These are phyloP conservation scores for Polychytrium aggregatum DNA, from an alignment of 192 early-diverging fungal species.

Conservation along the genomic window DNA sequence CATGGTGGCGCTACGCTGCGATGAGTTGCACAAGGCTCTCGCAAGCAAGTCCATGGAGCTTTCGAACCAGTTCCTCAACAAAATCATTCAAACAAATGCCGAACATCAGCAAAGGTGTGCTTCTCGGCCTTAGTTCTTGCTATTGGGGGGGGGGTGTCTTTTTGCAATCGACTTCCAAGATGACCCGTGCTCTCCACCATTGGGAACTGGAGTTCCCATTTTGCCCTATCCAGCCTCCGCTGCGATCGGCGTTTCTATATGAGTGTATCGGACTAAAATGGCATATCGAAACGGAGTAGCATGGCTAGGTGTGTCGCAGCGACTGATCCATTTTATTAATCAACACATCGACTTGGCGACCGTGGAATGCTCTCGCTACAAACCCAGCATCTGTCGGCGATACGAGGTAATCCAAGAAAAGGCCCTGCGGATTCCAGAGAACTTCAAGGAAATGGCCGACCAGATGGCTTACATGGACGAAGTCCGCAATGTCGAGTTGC, in stretches of 20 bases:
- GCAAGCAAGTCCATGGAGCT: conserved; percentile 22
- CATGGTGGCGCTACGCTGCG: conserved; percentile 36
- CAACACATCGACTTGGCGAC: no score
- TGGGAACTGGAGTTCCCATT: no score
- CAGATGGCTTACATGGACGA: conserved; percentile 47
- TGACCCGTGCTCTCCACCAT: no score
- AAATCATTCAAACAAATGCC: conserved; percentile 34
- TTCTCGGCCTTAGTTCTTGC: no score
- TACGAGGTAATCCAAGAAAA: conserved; percentile 39
- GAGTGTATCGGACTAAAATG: no score
- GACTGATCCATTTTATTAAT: neutral
- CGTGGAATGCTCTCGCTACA: no score
- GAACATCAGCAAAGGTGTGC: conserved; percentile 35
- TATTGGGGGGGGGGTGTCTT: no score
- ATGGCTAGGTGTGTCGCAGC: no score
- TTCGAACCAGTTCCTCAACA: conserved; percentile 31
- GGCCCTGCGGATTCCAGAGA: conserved; percentile 41
- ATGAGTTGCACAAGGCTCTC: conserved; percentile 39
- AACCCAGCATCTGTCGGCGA: conserved; percentile 32
- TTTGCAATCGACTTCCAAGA: no score
- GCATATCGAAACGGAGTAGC: no score
- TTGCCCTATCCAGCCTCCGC: no score
- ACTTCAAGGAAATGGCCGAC: conserved; percentile 57
- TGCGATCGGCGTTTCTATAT: no score
- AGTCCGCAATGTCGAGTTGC: conserved; percentile 29